Evolutionary conservation across 2,329 filamentous ascomycete genomes (phyloP).

Genomic region (Setomelanomma holmii): DNA sequence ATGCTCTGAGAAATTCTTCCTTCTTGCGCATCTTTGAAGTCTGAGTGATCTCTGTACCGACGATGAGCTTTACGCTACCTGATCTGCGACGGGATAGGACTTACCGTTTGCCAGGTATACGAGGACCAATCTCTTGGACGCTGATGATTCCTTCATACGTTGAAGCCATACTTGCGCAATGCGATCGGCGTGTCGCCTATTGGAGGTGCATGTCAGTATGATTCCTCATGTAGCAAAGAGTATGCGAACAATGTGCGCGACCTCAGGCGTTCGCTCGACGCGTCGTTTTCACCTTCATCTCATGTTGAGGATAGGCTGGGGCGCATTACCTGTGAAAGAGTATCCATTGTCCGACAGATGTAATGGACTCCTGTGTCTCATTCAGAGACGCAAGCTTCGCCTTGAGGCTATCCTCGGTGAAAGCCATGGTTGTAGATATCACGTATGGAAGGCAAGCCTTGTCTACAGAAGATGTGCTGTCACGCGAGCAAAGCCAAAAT

Average conservation of each 20-base stretch:
- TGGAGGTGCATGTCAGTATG: slow-evolving; percentile 25
- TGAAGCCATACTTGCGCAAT: slow-evolving; percentile 93
- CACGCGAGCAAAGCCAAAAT: slow-evolving; percentile 29
- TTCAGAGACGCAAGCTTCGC: slow-evolving; percentile 95
- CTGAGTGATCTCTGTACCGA: slow-evolving; percentile 82
- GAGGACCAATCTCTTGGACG: slow-evolving; percentile 85
- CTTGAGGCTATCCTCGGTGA: slow-evolving; percentile 92
- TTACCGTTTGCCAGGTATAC: slow-evolving; percentile 95
- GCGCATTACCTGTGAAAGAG: slow-evolving; percentile 89
- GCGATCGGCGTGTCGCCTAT: slow-evolving; percentile 86
- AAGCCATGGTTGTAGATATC: slow-evolving; percentile 71
- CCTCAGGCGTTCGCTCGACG: neutral
- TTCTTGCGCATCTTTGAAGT: slow-evolving; percentile 93
- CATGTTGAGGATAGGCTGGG: slow-evolving; percentile 5
- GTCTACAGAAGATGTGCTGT: slow-evolving; percentile 22
- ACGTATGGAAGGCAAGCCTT: slow-evolving; percentile 18
- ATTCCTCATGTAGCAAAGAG: neutral
- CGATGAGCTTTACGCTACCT: slow-evolving; percentile 3
- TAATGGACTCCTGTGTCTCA: slow-evolving; percentile 96
- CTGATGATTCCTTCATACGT: slow-evolving; percentile 83
- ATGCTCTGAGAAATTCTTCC: slow-evolving; percentile 90
- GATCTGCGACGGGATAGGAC: slow-evolving; percentile 27
- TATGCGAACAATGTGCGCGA: neutral
- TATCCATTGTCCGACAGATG: slow-evolving; percentile 97
- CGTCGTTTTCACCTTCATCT: slow-evolving; percentile 3